phyloP scores from a whole-genome alignment of 495 filamentous ascomycete species.

The Xylaria nigripes region DNA sequence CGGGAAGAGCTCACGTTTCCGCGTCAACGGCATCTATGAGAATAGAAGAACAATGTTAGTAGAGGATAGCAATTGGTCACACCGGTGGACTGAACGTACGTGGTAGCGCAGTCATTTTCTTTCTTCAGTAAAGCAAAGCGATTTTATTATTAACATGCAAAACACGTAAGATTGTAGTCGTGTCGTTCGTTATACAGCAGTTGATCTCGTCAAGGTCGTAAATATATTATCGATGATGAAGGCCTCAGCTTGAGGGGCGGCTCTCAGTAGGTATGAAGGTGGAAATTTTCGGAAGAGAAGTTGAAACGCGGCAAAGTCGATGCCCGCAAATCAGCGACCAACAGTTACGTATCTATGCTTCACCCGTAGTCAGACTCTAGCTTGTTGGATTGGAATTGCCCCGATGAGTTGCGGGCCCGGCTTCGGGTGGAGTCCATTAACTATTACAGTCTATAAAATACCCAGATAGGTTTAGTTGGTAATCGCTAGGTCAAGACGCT shows the following conservation, averaged over 20 bases:
- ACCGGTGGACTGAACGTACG: conserved; percentile 43
- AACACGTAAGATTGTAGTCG: neutral
- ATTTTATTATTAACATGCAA: neutral
- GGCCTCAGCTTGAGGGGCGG: neutral
- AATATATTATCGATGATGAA: neutral
- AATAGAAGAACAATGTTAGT: conserved; percentile 13
- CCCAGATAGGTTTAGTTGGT: too few relatives aligned
- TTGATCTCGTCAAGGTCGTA: neutral
- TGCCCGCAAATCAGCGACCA: neutral
- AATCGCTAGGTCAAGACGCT: too few relatives aligned
- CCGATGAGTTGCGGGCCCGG: neutral
- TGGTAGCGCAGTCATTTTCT: conserved; percentile 58
- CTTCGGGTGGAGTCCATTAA: neutral
- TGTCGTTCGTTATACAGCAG: neutral
- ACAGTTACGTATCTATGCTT: neutral
- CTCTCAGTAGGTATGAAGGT: neutral
- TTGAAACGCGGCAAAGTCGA: neutral
- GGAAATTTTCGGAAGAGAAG: neutral
- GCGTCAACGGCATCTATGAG: conserved; percentile 86
- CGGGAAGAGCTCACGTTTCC: conserved; percentile 60
- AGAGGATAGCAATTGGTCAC: neutral
- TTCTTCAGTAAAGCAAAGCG: neutral
- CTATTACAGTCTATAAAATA: too few relatives aligned
- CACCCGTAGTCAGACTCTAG: neutral
- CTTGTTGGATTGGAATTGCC: too few relatives aligned